phyloP scores from a whole-genome alignment of 2,329 filamentous ascomycete genomes.

The Colletotrichum sp. region DNA sequence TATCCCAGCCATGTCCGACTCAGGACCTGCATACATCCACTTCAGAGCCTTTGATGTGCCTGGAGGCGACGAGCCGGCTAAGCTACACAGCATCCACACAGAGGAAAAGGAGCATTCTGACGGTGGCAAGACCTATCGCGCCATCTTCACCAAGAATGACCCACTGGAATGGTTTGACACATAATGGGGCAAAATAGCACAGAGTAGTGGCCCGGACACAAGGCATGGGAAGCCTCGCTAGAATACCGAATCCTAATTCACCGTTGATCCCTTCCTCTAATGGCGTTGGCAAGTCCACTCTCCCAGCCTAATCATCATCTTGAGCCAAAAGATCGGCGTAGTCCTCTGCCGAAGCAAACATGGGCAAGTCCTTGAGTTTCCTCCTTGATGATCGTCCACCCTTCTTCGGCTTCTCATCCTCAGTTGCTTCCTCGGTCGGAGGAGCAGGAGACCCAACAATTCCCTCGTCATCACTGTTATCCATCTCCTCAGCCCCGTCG shows the following conservation, averaged over 20 bases:
- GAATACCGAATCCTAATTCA: neutral
- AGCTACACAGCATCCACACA: constrained; percentile 53
- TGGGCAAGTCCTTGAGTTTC: constrained; percentile 88
- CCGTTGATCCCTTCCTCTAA: neutral
- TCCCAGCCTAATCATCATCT: constrained; percentile 60
- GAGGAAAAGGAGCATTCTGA: constrained; percentile 47
- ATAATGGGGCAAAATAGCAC: constrained; percentile 24
- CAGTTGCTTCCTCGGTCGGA: constrained; percentile 22
- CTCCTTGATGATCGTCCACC: constrained; percentile 69
- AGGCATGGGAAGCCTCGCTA: neutral
- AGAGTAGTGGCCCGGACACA: neutral
- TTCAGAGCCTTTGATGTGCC: constrained; percentile 48
- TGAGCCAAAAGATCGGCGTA: constrained; percentile 84
- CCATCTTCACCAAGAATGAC: constrained; percentile 52
- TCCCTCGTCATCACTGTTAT: constrained; percentile 8
- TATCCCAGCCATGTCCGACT: constrained; percentile 44
- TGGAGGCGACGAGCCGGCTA: constrained; percentile 40
- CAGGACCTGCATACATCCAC: constrained; percentile 47
- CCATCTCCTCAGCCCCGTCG: constrained; percentile 30
- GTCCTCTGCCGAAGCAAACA: constrained; percentile 91
- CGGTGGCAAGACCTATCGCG: constrained; percentile 48
- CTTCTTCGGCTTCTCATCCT: constrained; percentile 44
- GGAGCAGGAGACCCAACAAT: neutral
- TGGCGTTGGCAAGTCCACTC: neutral
- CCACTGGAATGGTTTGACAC: constrained; percentile 59